Conservation (phyloP, 1,284 basidiomycete species). For the Sporisorium graminicola region DNA sequence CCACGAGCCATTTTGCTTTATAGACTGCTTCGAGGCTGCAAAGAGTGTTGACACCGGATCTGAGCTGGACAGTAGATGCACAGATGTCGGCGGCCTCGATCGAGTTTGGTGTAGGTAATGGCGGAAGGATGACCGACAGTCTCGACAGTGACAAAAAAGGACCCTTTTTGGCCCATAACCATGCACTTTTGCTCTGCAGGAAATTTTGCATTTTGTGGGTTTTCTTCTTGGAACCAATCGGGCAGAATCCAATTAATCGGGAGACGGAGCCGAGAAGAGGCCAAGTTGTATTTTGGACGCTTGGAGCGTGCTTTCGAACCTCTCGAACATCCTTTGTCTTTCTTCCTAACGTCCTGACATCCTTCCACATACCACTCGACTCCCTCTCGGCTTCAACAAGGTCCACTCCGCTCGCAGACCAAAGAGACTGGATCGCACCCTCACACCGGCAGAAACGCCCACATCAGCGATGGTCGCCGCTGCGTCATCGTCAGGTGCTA, state of each 20-base stretch:
- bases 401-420: not conserved
- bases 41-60: not conserved
- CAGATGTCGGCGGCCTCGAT: slow-evolving; percentile 19
- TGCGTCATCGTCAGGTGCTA: slow-evolving; percentile 5
- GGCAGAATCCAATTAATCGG: not conserved
- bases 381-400: not conserved
- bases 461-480: slow-evolving; percentile 21
- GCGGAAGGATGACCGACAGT: not conserved
- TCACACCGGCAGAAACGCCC: not conserved
- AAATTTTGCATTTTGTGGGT: slow-evolving; percentile 14
- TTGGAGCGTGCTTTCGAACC: slow-evolving; percentile 4
- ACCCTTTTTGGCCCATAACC: not conserved
- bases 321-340: not conserved
- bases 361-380: not conserved
- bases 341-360: not conserved
- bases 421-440: not conserved
- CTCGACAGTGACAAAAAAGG: slow-evolving; percentile 8
- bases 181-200: not conserved
- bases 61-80: slow-evolving; percentile 1
- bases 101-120: slow-evolving; percentile 24
- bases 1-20: slow-evolving; percentile 39
- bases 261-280: slow-evolving; percentile 3
- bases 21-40: not conserved
- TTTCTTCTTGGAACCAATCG: slow-evolving; percentile 15
- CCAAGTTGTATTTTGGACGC: not conserved